Conservation (phyloP, 495 filamentous ascomycete genomes). For the Tuber borchii region DNA sequence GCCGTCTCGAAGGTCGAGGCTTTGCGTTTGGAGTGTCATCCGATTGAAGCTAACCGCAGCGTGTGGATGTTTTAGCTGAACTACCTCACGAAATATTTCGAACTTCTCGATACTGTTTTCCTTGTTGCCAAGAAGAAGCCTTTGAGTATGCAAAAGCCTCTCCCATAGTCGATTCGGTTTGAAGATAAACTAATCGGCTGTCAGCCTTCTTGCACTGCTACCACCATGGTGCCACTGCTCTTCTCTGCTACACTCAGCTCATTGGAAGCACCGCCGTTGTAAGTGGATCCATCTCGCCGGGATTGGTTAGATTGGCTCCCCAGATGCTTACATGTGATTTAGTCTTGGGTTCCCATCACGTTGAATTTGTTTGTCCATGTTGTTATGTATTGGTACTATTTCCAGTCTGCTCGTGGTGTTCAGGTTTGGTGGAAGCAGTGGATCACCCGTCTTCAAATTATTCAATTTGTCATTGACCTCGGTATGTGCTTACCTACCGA, state of each 20-base stretch:
- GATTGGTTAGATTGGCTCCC: not conserved
- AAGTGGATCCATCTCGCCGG: slow-evolving; percentile 29
- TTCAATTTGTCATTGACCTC: slow-evolving; percentile 73
- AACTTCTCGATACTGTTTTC: slow-evolving; percentile 75
- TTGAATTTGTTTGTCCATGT: slow-evolving; percentile 74
- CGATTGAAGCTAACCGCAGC: slow-evolving; percentile 7
- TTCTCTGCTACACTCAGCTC: slow-evolving; percentile 80
- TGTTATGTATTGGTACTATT: slow-evolving; percentile 73
- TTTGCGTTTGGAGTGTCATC: not conserved
- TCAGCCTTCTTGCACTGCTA: slow-evolving; percentile 80
- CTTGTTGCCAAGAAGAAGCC: slow-evolving; percentile 84
- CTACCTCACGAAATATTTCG: slow-evolving; percentile 77
- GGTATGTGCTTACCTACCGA: slow-evolving; percentile 48
- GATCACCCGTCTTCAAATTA: slow-evolving; percentile 79
- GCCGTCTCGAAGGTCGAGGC: slow-evolving; percentile 18
- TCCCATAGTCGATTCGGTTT: slow-evolving; percentile 1
- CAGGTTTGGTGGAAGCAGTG: slow-evolving; percentile 87
- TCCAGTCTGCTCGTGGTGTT: slow-evolving; percentile 75
- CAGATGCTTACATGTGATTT: slow-evolving; percentile 10
- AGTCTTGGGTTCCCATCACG: slow-evolving; percentile 67
- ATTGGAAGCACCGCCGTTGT: slow-evolving; percentile 66
- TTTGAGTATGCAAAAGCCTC: slow-evolving; percentile 52
- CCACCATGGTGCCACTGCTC: slow-evolving; percentile 75
- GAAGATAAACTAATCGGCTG: slow-evolving; percentile 32
- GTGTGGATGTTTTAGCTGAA: slow-evolving; percentile 55